Conservation (phyloP, 2,329 filamentous ascomycete genomes). For the Passalora sequoiae region DNA sequence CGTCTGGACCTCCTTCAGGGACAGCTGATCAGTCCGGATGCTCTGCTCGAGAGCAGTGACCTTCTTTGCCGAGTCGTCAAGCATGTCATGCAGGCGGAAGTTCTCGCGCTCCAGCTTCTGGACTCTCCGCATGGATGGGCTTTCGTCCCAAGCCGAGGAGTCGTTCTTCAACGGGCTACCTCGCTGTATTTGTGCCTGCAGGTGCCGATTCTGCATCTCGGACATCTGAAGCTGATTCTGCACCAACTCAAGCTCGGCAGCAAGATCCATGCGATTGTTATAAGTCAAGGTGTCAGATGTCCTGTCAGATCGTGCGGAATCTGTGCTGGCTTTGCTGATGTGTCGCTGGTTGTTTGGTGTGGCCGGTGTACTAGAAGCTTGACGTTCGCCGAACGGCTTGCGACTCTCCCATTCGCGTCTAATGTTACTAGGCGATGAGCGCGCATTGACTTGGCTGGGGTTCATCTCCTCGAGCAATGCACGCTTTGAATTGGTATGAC, state of each 20-base stretch:
- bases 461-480: constrained; percentile 83
- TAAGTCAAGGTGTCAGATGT: constrained; percentile 78
- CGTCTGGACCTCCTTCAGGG: constrained; percentile 83
- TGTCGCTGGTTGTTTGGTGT: constrained; percentile 69
- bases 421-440: constrained; percentile 68
- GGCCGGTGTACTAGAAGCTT: constrained; percentile 41
- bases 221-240: constrained; percentile 91
- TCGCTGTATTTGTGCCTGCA: constrained; percentile 79
- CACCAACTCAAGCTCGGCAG: constrained; percentile 81
- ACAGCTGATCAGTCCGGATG: constrained; percentile 79
- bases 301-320: constrained; percentile 77
- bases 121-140: constrained; percentile 71
- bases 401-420: constrained; percentile 55
- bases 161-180: constrained; percentile 51
- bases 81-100: constrained; percentile 82
- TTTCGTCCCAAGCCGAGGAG: constrained; percentile 60
- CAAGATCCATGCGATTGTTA: constrained; percentile 85
- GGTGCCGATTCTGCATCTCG: constrained; percentile 90
- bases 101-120: constrained; percentile 92
- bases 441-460: constrained; percentile 67
- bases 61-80: constrained; percentile 90
- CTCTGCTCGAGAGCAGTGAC: constrained; percentile 83
- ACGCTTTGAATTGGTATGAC: constrained; percentile 61
- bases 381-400: constrained; percentile 63
- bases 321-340: constrained; percentile 61